Conservation (phyloP, 768 basidiomycete species). For the Pleurotus pulmonarius region DNA sequence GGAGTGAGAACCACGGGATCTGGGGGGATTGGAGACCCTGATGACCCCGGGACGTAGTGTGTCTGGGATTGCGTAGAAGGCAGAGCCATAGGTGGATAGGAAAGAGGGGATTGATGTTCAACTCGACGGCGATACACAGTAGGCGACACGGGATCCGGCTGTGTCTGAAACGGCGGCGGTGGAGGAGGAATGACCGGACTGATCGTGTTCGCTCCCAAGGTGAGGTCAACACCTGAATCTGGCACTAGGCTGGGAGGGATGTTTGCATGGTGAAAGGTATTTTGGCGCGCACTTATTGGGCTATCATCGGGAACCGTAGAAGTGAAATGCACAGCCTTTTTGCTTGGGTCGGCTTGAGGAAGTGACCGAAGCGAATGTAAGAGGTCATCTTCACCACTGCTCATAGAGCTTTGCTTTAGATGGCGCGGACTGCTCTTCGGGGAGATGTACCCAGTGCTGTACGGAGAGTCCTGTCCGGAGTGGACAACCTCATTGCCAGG, state of each 20-base stretch:
- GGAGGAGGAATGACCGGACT: slow-evolving; percentile 3
- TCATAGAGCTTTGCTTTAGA: slow-evolving; percentile 16
- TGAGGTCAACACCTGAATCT: slow-evolving; percentile 2
- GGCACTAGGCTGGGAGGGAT: slow-evolving; percentile 14
- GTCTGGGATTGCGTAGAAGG: slow-evolving; percentile 8
- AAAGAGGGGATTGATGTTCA: slow-evolving; percentile 6
- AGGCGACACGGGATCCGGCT: slow-evolving; percentile 9
- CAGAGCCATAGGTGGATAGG: background rate
- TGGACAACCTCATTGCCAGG: slow-evolving; percentile 47
- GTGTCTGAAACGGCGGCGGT: slow-evolving; percentile 1
- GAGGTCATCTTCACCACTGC: background rate
- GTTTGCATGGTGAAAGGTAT: slow-evolving; percentile 14
- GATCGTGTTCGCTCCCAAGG: background rate
- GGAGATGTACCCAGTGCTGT: background rate
- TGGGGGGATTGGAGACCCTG: slow-evolving; percentile 15
- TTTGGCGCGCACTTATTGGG: slow-evolving; percentile 13
- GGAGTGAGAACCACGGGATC: slow-evolving; percentile 55
- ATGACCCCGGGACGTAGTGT: slow-evolving; percentile 13
- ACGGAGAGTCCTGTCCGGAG: background rate
- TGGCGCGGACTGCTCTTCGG: slow-evolving; percentile 8
- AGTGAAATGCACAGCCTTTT: slow-evolving; percentile 47
- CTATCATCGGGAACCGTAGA: slow-evolving; percentile 38
- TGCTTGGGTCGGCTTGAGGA: slow-evolving; percentile 29
- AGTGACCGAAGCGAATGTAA: slow-evolving; percentile 1
- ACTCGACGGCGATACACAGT: slow-evolving; percentile 4